Conservation (phyloP, 306 rosid genomes). For the Abrus pulchellus region DNA sequence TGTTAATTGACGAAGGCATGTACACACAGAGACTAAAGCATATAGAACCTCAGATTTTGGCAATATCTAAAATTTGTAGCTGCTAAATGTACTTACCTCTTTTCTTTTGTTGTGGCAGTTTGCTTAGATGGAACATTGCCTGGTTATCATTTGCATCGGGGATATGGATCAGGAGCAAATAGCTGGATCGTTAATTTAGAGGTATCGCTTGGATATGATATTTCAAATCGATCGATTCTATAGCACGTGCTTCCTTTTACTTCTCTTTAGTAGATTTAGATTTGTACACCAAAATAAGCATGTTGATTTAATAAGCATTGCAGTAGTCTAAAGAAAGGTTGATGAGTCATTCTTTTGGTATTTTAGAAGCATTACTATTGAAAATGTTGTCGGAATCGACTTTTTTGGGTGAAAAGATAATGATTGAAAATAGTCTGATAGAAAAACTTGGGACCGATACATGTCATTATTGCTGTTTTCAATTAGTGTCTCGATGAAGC, state of each 20-base stretch:
- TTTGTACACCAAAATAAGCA: neutral
- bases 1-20: conserved; percentile 12
- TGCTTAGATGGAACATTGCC: conserved; percentile 97
- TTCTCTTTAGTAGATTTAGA: neutral
- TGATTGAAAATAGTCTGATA: neutral
- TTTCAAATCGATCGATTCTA: conserved; percentile 28
- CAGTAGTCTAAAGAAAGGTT: neutral
- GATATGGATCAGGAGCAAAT: conserved; percentile 87
- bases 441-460: neutral
- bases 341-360: neutral
- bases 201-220: conserved; percentile 56
- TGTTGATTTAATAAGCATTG: conserved; percentile 5
- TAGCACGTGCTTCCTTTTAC: neutral
- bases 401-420: neutral
- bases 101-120: conserved; percentile 56
- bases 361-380: neutral
- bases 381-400: neutral
- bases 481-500: conserved; percentile 28
- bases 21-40: neutral
- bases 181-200: conserved; percentile 92
- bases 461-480: conserved; percentile 20
- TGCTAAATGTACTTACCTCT: neutral
- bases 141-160: conserved; percentile 82
- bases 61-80: neutral
- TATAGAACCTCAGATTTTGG: conserved; percentile 12